Base-by-base conservation (phyloP, 352 stramenopile species). In the Globisporangium paroecandrum region DNA sequence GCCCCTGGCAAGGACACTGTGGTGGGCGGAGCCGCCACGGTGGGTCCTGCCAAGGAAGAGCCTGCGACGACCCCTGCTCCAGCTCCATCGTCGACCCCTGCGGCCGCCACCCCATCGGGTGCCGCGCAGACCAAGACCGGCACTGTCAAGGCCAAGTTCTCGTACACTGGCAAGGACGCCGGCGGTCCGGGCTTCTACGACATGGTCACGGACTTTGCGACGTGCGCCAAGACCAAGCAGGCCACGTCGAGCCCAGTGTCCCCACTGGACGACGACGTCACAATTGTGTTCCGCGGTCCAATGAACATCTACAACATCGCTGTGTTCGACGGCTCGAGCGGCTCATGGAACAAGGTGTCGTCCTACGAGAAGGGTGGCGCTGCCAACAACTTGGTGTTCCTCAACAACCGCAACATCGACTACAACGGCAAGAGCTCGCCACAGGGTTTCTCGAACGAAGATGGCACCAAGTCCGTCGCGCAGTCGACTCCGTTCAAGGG, bases 321-420 rank as follows among this genome's bases (percentile, higher is more conserved):
- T 0, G 77, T 94, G 62, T 94, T 90, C 58, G 76, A 89, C 59
- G 80, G 77, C 68, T 77, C 53, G 24, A 85, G 74, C 68, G 79
- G 79, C 56, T 59, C 67, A 46, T 86, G 75, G 68, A 77, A 57
- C 61, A 85, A 85, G 59, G 81, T 91, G 9, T 94, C 86, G 62
- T 90, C 73, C 18, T 94, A 85, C 75, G 68, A 71, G 55, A 86
- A 86, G 53, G 76, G 71, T 20, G 82, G 77, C 56, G 68, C 69
- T 1, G 65, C 77, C 10, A 74, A 69, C 58, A 94, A 94, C 77
- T 74, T 94, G 69, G 85, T 94, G 24, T 94, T 92, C 74, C 53
- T 94, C 9, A 94, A 94, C 82, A 94, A 94, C 76, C 73, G 78
- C 73, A 92, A 94, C 79, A 73, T 91, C 34, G 81, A 94, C 75